These are phyloP conservation scores for Eimeria maxima DNA, from an alignment of 169 alveolate genomes.

Conservation along the genomic window DNA sequence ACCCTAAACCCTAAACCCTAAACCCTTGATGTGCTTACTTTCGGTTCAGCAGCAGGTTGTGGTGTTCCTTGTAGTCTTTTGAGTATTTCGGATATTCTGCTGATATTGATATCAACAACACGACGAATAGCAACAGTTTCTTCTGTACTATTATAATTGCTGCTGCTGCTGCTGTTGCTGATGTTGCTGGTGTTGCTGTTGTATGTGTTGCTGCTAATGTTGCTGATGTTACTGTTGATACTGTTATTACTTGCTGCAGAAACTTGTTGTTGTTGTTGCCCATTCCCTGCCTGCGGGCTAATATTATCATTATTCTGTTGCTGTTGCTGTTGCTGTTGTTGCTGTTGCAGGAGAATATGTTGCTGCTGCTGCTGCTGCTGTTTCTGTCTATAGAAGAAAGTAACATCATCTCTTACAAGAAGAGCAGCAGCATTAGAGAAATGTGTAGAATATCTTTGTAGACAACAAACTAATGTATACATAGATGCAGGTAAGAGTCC, in stretches of 20 bases:
- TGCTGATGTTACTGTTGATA: neutral
- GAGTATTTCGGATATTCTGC: slow-evolving; percentile 10
- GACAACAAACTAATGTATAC: slow-evolving; percentile 88
- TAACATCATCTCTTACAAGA: neutral
- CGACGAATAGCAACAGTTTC: slow-evolving; percentile 30
- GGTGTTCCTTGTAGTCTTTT: slow-evolving; percentile 36
- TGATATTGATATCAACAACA: slow-evolving; percentile 13
- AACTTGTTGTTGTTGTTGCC: too few relatives aligned
- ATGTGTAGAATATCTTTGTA: slow-evolving; percentile 89
- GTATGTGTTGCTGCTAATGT: neutral
- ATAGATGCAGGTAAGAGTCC: slow-evolving; percentile 92
- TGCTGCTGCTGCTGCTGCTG: slow-evolving; percentile 41
- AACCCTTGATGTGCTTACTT: neutral
- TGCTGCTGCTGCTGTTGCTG: neutral
- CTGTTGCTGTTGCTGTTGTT: slow-evolving; percentile 19
- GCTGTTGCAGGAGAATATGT: slow-evolving; percentile 12
- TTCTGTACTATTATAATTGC: slow-evolving; percentile 2
- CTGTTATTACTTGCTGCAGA: too few relatives aligned
- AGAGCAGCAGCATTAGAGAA: slow-evolving; percentile 67
- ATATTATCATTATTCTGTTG: neutral
- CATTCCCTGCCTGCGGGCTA: too few relatives aligned
- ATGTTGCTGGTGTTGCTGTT: slow-evolving; percentile 26
- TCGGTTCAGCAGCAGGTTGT: slow-evolving; percentile 13
- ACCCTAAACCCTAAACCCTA: neutral
- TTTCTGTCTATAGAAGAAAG: neutral